Base-by-base conservation (phyloP, 2,329 filamentous ascomycete genomes). In the Dryadomyces sulphureus region DNA sequence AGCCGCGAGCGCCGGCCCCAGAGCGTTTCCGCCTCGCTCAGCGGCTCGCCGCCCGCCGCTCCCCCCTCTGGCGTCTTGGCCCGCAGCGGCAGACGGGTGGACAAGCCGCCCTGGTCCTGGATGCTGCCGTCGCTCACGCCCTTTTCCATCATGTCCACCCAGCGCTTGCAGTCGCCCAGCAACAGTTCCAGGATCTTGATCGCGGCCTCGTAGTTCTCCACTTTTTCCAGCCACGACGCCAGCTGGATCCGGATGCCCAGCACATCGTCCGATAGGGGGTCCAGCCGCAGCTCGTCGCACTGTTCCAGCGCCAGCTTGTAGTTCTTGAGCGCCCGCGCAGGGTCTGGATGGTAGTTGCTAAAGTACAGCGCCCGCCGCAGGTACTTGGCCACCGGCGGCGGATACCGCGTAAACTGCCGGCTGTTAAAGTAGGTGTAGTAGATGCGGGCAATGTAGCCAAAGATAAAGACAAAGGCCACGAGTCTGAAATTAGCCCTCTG, bases 191-290 rank as follows among this genome's bases (percentile, higher is more conserved):
- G 65, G 4, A 94, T 78, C 43, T 85, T 75, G 48, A 85, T 79
- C 0, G 88, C 79, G 48, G 79, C 75, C 20, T 75, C 69, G 56
- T 79, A 79, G 55, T 82, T 76, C 27, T 79, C 72, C 16, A 85
- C 75, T 57, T 82, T 81, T 62, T 95, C 86, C 51, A 94, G 71
- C 70, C 94, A 79, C 9, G 73, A 72, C 1, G 86, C 79, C 8
- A 94, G 70, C 59, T 89, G 79, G 43, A 96, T 80, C 57, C 88
- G 86, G 45, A 96, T 79, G 8, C 92, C 92, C 54, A 95, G 72
- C 30, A 95, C 81, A 60, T 95, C 89, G 55, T 95, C 84, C 4
- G 84, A 89, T 59, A 89, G 93, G 0, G 85, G 86, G 58, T 96
- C 87, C 66, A 98, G 76, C 0, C 79, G 78, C 43, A 83, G 58